These are phyloP conservation scores for Boletales sp. DNA, from an alignment of 768 basidiomycete species.

Conservation along the genomic window DNA sequence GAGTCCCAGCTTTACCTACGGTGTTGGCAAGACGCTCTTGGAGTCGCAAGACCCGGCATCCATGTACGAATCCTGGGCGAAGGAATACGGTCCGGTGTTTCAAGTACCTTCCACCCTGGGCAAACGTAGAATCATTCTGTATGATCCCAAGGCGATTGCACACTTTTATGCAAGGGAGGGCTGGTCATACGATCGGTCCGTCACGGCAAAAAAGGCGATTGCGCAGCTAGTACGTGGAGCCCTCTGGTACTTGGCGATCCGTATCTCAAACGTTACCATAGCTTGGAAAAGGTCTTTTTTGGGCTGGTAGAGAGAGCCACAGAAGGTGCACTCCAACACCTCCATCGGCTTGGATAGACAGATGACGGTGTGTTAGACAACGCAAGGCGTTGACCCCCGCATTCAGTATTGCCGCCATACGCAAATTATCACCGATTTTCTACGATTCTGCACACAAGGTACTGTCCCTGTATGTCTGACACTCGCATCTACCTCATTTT, in stretches of 20 bases:
- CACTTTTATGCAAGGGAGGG: constrained; percentile 9
- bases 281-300: constrained; percentile 30
- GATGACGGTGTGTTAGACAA: constrained; percentile 11
- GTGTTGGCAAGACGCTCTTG: constrained; percentile 8
- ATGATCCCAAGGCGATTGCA: constrained; percentile 38
- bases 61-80: constrained; percentile 20
- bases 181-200: constrained; percentile 39
- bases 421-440: constrained; percentile 21
- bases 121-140: constrained; percentile 12
- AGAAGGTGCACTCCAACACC: constrained; percentile 26
- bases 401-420: constrained; percentile 23
- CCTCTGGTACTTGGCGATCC: not conserved
- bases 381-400: constrained; percentile 27
- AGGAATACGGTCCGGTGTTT: constrained; percentile 14
- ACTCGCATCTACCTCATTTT: not conserved
- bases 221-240: constrained; percentile 14
- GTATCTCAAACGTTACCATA: not conserved
- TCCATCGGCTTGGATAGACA: not conserved
- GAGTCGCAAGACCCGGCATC: not conserved
- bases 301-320: constrained; percentile 41
- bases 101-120: constrained; percentile 13
- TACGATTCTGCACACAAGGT: constrained; percentile 29
- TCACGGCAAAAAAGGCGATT: constrained; percentile 32
- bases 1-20: constrained; percentile 12
- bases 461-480: not conserved